Evolutionary conservation across 73 alveolate genomes (phyloP).

Genomic region (Symbiodinium natans): DNA sequence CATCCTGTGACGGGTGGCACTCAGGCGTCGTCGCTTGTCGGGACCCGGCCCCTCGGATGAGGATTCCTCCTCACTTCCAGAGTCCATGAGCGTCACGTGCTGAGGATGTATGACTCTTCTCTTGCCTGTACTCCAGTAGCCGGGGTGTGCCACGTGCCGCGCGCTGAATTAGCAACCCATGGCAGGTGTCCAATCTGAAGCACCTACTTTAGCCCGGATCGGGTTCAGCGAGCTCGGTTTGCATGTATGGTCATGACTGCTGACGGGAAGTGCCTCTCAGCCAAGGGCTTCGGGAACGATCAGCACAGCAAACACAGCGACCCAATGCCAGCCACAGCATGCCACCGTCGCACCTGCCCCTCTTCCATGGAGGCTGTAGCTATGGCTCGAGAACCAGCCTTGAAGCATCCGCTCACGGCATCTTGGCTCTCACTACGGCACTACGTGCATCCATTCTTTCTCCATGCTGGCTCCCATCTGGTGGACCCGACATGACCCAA

Average conservation of each 20-base stretch:
- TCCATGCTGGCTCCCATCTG: too few species aligned
- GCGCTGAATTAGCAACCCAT: neutral
- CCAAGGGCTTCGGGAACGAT: too few species aligned
- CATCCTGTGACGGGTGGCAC: neutral
- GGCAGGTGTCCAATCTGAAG: too few species aligned
- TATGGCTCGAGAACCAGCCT: constrained; percentile 89
- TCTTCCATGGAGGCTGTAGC: constrained; percentile 86
- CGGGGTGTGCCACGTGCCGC: neutral
- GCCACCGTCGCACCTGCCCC: constrained; percentile 62
- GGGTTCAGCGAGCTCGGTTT: too few species aligned
- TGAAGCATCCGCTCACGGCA: neutral
- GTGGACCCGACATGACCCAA: neutral
- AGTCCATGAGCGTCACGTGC: neutral
- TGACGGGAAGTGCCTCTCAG: too few species aligned
- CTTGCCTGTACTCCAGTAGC: neutral
- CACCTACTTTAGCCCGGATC: too few species aligned
- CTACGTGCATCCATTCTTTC: too few species aligned
- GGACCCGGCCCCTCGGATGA: neutral
- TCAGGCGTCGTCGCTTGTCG: constrained; percentile 27
- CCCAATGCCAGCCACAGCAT: too few species aligned
- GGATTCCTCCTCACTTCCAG: constrained; percentile 11
- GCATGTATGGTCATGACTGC: too few species aligned
- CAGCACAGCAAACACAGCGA: too few species aligned
- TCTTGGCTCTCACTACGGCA: too few species aligned
- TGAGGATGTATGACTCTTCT: too few species aligned